These are phyloP conservation scores for Monascus ruber DNA, from an alignment of 2,329 filamentous ascomycete species.

Conservation along the genomic window DNA sequence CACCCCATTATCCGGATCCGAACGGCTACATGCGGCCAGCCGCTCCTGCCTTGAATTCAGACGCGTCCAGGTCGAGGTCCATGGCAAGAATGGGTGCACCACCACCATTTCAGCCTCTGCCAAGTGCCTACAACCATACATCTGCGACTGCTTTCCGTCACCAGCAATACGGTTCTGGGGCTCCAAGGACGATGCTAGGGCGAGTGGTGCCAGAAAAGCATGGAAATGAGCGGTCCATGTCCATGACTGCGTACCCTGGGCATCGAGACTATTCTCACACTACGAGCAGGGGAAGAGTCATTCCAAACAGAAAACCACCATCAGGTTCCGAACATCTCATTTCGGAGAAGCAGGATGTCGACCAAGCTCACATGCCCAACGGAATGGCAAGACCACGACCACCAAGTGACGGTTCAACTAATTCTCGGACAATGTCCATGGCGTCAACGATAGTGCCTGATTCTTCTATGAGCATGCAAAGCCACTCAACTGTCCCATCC, in stretches of 20 bases:
- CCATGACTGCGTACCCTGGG: conserved; percentile 71
- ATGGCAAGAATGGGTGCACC: conserved; percentile 67
- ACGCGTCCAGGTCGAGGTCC: conserved; percentile 85
- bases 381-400: conserved; percentile 21
- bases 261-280: conserved; percentile 74
- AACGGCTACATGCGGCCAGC: conserved; percentile 46
- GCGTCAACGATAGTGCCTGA: conserved; percentile 57
- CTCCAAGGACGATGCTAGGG: conserved; percentile 80
- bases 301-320: conserved; percentile 62
- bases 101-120: conserved; percentile 56
- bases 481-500: conserved; percentile 39
- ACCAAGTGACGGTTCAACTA: conserved; percentile 32
- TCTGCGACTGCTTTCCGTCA: conserved; percentile 69
- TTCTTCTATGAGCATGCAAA: conserved; percentile 47
- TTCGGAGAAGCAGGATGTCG: conserved; percentile 24
- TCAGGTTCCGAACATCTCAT: conserved; percentile 33
- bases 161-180: conserved; percentile 53
- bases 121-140: conserved; percentile 51
- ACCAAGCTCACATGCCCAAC: conserved; percentile 42
- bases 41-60: conserved; percentile 66
- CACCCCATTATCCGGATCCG: conserved; percentile 48
- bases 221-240: conserved; percentile 92
- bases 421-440: conserved; percentile 74
- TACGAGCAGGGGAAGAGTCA: conserved; percentile 73
- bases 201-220: conserved; percentile 82